phyloP scores from a whole-genome alignment of 495 filamentous ascomycete genomes.

The Penicillium maclennaniae region DNA sequence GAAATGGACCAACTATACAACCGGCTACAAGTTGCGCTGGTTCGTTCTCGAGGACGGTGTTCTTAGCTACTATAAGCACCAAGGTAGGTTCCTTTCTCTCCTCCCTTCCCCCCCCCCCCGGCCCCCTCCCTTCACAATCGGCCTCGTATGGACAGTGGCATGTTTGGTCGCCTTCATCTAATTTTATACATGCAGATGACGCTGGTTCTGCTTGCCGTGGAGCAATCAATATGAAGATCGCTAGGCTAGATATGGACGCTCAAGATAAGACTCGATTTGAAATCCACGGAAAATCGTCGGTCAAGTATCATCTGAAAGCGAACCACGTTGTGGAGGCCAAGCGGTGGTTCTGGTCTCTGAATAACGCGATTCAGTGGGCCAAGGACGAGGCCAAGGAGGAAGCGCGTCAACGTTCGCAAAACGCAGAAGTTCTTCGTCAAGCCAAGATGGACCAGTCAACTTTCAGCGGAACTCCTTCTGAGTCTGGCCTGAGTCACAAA shows the following conservation, averaged over 20 bases:
- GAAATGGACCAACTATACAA: conserved; percentile 99
- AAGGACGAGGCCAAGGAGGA: conserved; percentile 95
- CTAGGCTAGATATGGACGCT: conserved; percentile 88
- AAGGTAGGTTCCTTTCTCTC: conserved; percentile 53
- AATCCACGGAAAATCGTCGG: conserved; percentile 95
- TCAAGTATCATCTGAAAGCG: conserved; percentile 95
- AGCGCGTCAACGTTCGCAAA: conserved; percentile 65
- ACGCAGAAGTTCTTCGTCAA: conserved; percentile 71
- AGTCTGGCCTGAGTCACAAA: conserved; percentile 29
- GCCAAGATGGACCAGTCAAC: conserved; percentile 63
- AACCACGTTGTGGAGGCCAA: conserved; percentile 72
- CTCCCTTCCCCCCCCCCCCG: no score
- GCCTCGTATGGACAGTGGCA: not conserved
- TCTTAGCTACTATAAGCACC: conserved; percentile 97
- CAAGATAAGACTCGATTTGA: conserved; percentile 97
- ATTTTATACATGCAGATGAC: conserved; percentile 58
- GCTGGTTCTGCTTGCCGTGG: conserved; percentile 71
- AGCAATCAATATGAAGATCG: conserved; percentile 97
- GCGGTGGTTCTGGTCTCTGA: conserved; percentile 90
- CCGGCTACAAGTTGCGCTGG: conserved; percentile 93
- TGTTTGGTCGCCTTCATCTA: conserved; percentile 1
- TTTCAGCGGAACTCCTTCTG: conserved; percentile 31
- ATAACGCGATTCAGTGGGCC: conserved; percentile 97
- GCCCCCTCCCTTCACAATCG: no score
- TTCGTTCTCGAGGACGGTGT: conserved; percentile 98